Conservation (phyloP, 2,329 filamentous ascomycete species). For the Talaromyces sp. region DNA sequence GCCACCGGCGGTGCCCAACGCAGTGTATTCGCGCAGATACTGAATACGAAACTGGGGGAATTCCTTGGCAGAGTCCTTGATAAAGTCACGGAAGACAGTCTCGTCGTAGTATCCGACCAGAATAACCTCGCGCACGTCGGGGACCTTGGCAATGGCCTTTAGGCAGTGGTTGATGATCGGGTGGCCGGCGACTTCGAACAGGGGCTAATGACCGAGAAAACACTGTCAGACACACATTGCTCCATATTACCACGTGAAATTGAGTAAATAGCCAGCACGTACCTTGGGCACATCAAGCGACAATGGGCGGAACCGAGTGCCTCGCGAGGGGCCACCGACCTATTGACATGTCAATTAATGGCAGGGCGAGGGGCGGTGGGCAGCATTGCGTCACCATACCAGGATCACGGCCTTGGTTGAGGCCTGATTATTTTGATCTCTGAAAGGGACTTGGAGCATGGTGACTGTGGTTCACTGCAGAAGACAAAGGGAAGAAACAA, state of each 20-base stretch:
- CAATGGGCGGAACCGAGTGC: slow-evolving; percentile 91
- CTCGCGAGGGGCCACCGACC: slow-evolving; percentile 94
- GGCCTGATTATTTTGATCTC: slow-evolving; percentile 50
- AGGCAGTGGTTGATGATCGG: slow-evolving; percentile 98
- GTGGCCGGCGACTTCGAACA: slow-evolving; percentile 97
- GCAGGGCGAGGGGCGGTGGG: not conserved
- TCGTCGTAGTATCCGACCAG: slow-evolving; percentile 99
- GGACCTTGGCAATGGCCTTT: slow-evolving; percentile 85
- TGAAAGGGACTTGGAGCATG: slow-evolving; percentile 51
- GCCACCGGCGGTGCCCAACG: slow-evolving; percentile 90
- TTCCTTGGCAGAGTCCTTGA: slow-evolving; percentile 82
- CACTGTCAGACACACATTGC: slow-evolving; percentile 10
- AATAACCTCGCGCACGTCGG: slow-evolving; percentile 92
- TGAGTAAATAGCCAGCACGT: slow-evolving; percentile 30
- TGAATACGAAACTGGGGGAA: slow-evolving; percentile 89
- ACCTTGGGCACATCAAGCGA: slow-evolving; percentile 96
- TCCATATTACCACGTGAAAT: slow-evolving; percentile 19
- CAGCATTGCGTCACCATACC: slow-evolving; percentile 56
- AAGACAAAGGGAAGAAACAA: slow-evolving; percentile 7
- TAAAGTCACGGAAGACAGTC: slow-evolving; percentile 94
- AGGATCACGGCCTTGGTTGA: slow-evolving; percentile 93
- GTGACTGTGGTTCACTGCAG: slow-evolving; percentile 14
- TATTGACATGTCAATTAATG: slow-evolving; percentile 47
- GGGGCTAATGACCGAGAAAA: slow-evolving; percentile 61
- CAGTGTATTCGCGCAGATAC: slow-evolving; percentile 97